These are phyloP conservation scores for Geotrichum klebahnii DNA, from an alignment of 1,139 yeast species.

Conservation along the genomic window DNA sequence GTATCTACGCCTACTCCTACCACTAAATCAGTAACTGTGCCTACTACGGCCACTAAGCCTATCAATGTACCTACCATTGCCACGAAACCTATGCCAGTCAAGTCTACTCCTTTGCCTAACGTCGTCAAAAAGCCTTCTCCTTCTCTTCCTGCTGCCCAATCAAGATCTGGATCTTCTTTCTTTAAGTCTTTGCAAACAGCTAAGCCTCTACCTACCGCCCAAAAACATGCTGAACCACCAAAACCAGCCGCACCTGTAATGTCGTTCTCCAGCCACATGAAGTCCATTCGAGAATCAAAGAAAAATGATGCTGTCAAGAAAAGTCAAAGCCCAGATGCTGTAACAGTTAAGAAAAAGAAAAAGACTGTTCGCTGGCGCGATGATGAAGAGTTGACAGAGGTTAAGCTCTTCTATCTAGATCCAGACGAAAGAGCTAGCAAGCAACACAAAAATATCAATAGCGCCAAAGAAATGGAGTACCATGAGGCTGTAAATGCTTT, in stretches of 20 bases:
- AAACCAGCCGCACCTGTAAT: conserved; percentile 22
- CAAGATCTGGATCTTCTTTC: conserved; percentile 23
- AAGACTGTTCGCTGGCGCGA: conserved; percentile 40
- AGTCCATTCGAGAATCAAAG: conserved; percentile 24
- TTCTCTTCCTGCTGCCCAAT: conserved; percentile 9
- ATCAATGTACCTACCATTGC: conserved; percentile 3
- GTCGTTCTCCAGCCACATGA: conserved; percentile 23
- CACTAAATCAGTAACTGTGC: background rate
- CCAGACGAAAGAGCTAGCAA: conserved; percentile 43
- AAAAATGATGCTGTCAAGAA: conserved; percentile 13
- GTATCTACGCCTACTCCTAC: background rate
- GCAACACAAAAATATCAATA: conserved; percentile 28
- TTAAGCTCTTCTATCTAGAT: conserved; percentile 45
- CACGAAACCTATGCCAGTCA: conserved; percentile 3
- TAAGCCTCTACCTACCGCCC: conserved; percentile 14
- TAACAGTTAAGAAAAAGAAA: conserved; percentile 26
- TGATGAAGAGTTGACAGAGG: conserved; percentile 42
- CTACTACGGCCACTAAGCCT: conserved; percentile 8
- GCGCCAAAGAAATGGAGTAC: conserved; percentile 32
- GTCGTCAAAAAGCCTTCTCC: conserved; percentile 9
- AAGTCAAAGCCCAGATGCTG: conserved; percentile 1
- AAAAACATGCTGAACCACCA: conserved; percentile 15
- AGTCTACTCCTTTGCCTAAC: conserved; percentile 10
- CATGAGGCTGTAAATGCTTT: conserved; percentile 35
- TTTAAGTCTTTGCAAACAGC: conserved; percentile 26